Evolutionary conservation across 345 rosid genomes (phyloP), one percentile per base, ranked within the genome.

Genomic region (Microthlaspi erraticum): DNA sequence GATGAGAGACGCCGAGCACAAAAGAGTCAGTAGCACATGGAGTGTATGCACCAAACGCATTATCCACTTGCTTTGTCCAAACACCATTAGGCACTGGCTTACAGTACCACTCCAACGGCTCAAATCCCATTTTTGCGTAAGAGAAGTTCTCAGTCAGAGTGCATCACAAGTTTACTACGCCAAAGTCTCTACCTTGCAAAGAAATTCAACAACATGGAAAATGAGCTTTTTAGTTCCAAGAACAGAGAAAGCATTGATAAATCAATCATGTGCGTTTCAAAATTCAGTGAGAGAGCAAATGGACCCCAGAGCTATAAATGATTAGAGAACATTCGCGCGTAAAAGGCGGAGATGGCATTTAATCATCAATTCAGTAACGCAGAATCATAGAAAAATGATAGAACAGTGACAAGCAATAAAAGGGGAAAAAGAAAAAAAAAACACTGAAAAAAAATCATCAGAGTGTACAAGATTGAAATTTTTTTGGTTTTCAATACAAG

Each of bases 31-130:
- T 85, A 43, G 88, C 93, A 83, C 98, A 91, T 1, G 99, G 99
- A 41, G 99, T 91, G 76, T 91, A 94, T 13, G 86, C 89, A 51
- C 99, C 98, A 77, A 94, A 87, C 11, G 98, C 99, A 83, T 91
- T 94, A 71, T 83, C 84, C 73, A 89, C 97, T 38, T 70, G 83
- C 73, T 68, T 86, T 12, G 88, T 75, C 99, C 99, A 94, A 65
- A 84, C 64, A 68, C 98, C 98, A 73, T 83, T 64, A 41, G 87
- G 64, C 77, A 79, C 88, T 1, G 99, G 99, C 72, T 64, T 82
- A 66, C 99, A 94, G 60, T 85, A 94, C 99, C 98, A 91, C 23
- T 64, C 85, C 78, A 89, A 73, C n/a, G 88, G 85, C 76, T 74
- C 62, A 45, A 83, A 83, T 57, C 85, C 91, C 99, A 94, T 93